Evolutionary conservation across 176 grass and related monocot species (phyloP).

Genomic region (Aechmea fasciata): DNA sequence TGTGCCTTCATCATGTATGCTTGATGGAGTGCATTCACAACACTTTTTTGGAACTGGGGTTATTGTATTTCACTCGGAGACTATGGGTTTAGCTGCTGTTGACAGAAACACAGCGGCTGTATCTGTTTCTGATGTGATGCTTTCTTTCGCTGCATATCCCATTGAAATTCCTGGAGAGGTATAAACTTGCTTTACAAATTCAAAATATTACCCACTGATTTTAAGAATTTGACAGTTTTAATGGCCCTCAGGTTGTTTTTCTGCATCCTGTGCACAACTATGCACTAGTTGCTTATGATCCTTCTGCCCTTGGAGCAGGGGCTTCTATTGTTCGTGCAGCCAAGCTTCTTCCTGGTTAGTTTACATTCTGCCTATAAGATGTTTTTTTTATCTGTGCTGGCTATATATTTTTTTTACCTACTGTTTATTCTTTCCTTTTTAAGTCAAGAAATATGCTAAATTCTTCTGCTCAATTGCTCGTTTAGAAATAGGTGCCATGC

Average conservation of each 20-base stretch:
- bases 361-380: not conserved
- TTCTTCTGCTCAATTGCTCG: no score
- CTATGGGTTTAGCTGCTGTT: conserved; percentile 76
- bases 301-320: conserved; percentile 84
- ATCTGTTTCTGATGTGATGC: conserved; percentile 90
- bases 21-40: conserved; percentile 95
- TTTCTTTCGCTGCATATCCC: conserved; percentile 98
- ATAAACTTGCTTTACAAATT: not conserved
- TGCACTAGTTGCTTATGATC: conserved; percentile 92
- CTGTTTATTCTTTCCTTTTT: not conserved
- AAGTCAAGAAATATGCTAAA: not conserved
- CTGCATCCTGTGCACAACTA: conserved; percentile 96
- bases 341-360: conserved; percentile 95
- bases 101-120: conserved; percentile 94
- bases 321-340: conserved; percentile 82
- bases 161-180: conserved; percentile 99
- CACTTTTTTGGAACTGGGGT: conserved; percentile 97
- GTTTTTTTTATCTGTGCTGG: not conserved
- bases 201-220: not conserved
- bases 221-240: conserved; percentile 3
- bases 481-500: no score
- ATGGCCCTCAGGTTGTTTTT: conserved; percentile 73
- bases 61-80: conserved; percentile 86
- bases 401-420: not conserved
- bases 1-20: conserved; percentile 94